Percentiles rank a stretch among this genome's conserved stretches.
Conservation (phyloP, 345 rosid species). For the Syzygium grande region DNA sequence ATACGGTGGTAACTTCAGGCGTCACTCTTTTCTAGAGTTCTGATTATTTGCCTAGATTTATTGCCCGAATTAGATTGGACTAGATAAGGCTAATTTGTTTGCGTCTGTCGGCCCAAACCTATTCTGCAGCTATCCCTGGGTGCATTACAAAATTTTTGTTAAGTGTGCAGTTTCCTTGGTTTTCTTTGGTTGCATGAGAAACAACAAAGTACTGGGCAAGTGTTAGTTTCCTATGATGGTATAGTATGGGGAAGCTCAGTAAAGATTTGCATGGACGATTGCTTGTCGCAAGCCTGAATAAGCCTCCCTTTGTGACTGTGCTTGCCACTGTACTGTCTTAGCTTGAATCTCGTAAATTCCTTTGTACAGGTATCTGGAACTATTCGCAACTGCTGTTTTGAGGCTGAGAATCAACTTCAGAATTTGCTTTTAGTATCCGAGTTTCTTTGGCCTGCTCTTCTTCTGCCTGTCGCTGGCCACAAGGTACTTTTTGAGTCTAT, state of each 20-base stretch:
- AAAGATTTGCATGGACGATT: neutral
- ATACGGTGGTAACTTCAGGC: neutral
- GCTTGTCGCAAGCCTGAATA: neutral
- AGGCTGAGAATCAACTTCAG: constrained; percentile 80
- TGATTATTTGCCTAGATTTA: neutral
- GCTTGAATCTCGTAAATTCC: neutral
- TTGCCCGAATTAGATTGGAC: neutral
- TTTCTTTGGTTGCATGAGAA: neutral
- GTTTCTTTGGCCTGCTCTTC: constrained; percentile 92
- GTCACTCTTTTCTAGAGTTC: neutral
- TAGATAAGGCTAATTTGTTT: neutral
- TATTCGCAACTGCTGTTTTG: constrained; percentile 82
- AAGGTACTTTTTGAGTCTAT: constrained; percentile 30
- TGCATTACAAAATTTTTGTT: neutral
- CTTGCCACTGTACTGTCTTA: neutral
- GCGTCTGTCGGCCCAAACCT: neutral
- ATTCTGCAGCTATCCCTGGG: neutral
- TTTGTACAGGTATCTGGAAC: constrained; percentile 72
- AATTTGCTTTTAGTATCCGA: constrained; percentile 77
- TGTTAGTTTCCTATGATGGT: neutral
- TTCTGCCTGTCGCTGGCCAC: constrained; percentile 87
- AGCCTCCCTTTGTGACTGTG: neutral
- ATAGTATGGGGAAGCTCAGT: neutral
- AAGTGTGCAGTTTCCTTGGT: neutral
- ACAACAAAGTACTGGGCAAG: neutral